Evolutionary conservation across 2,329 filamentous ascomycete species (phyloP).

Genomic region (Ascocoryne sarcoides): DNA sequence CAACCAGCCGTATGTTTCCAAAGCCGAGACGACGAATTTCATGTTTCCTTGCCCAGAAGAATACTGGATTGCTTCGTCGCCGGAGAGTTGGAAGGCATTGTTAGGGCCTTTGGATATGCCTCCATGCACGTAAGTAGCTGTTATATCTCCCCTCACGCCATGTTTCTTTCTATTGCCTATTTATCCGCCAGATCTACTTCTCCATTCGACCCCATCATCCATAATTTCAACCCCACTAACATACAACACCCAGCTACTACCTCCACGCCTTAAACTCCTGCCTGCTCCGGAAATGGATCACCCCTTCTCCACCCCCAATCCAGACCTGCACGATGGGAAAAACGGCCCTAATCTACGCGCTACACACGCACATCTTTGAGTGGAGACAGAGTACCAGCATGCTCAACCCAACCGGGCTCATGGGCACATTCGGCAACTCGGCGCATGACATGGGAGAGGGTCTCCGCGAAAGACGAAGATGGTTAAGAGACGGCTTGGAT

Average conservation of each 20-base stretch:
- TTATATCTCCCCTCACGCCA: no score
- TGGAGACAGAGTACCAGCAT: slow-evolving; percentile 24
- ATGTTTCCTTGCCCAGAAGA: slow-evolving; percentile 23
- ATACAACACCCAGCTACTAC: slow-evolving; percentile 14
- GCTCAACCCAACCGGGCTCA: slow-evolving; percentile 24
- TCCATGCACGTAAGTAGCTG: slow-evolving; percentile 13
- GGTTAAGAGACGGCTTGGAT: slow-evolving; percentile 22
- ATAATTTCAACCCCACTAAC: background rate
- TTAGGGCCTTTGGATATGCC: slow-evolving; percentile 17
- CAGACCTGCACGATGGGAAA: slow-evolving; percentile 20
- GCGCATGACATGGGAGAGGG: slow-evolving; percentile 22
- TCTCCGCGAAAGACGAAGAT: slow-evolving; percentile 16
- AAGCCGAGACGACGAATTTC: slow-evolving; percentile 26
- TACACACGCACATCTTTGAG: slow-evolving; percentile 26
- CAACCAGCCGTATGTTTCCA: slow-evolving; percentile 23
- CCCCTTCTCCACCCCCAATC: slow-evolving; percentile 20
- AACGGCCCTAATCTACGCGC: slow-evolving; percentile 22
- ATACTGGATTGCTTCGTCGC: slow-evolving; percentile 19
- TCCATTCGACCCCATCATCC: background rate
- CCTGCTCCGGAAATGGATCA: slow-evolving; percentile 22
- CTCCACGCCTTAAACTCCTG: slow-evolving; percentile 24
- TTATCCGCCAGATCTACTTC: no score
- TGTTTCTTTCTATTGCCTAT: no score
- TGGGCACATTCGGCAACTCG: slow-evolving; percentile 19
- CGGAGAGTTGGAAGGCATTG: slow-evolving; percentile 19